Evolutionary conservation across 192 early-diverging fungal species (phyloP).

Genomic region (Cetraspora pellucida): DNA sequence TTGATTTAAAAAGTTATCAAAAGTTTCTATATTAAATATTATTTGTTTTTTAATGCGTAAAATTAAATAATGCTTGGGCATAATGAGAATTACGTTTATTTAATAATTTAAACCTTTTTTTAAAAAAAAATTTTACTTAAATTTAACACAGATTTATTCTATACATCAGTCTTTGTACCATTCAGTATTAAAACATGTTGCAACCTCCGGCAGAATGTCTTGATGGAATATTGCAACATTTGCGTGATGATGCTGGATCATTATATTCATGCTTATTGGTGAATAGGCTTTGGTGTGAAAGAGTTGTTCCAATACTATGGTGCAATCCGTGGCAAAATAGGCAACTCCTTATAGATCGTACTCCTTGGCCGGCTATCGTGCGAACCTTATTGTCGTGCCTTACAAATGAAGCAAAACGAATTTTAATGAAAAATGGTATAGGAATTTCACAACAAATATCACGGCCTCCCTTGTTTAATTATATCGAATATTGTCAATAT

Average conservation of each 20-base stretch:
- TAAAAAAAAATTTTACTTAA: too few relatives aligned
- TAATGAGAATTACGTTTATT: too few relatives aligned
- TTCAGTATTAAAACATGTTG: too few relatives aligned
- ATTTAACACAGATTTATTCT: too few relatives aligned
- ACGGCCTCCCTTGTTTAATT: background rate
- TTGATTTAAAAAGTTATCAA: too few relatives aligned
- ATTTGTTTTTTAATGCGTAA: too few relatives aligned
- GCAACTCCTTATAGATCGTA: background rate
- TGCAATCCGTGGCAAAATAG: constrained; percentile 15
- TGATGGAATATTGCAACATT: constrained; percentile 18
- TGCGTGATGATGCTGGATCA: background rate
- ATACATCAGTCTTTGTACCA: too few relatives aligned
- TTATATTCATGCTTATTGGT: constrained; percentile 20
- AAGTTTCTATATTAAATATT: too few relatives aligned
- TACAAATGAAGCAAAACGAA: constrained; percentile 4
- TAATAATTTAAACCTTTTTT: too few relatives aligned
- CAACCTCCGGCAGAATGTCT: constrained; percentile 23
- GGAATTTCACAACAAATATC: background rate
- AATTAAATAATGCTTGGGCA: too few relatives aligned
- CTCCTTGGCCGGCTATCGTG: background rate
- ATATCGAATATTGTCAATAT: constrained; percentile 13
- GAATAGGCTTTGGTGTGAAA: constrained; percentile 27
- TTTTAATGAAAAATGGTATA: constrained; percentile 20
- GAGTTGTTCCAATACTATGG: background rate
- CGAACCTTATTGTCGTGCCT: constrained; percentile 14